Evolutionary conservation across 176 grass and related monocot genomes (phyloP).

Genomic region (Musa itinerans): DNA sequence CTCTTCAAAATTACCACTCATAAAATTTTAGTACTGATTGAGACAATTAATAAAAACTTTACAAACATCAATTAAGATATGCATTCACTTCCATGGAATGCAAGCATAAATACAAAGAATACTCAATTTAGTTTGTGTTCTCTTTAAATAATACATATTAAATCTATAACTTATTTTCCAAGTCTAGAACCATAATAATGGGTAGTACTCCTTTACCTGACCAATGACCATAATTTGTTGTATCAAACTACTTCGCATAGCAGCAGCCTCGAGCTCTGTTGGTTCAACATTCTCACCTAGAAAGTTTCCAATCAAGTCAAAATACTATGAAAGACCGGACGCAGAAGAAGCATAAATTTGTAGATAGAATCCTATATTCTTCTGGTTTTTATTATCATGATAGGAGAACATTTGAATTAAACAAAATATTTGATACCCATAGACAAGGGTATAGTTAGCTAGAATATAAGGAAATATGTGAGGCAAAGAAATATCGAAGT

Average conservation of each 20-base stretch:
- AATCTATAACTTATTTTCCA: neutral
- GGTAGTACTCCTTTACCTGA: constrained; percentile 37
- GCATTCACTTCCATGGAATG: neutral
- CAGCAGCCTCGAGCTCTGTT: constrained; percentile 72
- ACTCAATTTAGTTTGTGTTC: neutral
- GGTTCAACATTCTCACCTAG: constrained; percentile 97
- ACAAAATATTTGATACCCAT: neutral
- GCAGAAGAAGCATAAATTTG: neutral
- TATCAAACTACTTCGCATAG: constrained; percentile 65
- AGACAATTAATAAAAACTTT: too few species aligned
- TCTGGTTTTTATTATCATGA: neutral
- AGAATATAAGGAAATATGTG: neutral
- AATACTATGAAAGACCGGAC: neutral
- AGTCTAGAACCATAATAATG: constrained; percentile 7
- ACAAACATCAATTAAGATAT: neutral
- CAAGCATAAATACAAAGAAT: neutral
- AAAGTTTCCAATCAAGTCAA: constrained; percentile 10
- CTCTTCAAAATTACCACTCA: too few species aligned
- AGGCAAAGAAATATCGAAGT: neutral
- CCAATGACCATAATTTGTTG: constrained; percentile 83
- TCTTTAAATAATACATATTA: neutral
- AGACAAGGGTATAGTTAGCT: neutral
- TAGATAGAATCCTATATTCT: neutral
- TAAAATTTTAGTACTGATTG: too few species aligned
- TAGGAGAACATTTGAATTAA: neutral